A percentile compares a stretch with the other conserved stretches of the same genome.
Evolutionary conservation across 78 protist species (phyloP).

Genomic region (Monocercomonoides exilis): DNA sequence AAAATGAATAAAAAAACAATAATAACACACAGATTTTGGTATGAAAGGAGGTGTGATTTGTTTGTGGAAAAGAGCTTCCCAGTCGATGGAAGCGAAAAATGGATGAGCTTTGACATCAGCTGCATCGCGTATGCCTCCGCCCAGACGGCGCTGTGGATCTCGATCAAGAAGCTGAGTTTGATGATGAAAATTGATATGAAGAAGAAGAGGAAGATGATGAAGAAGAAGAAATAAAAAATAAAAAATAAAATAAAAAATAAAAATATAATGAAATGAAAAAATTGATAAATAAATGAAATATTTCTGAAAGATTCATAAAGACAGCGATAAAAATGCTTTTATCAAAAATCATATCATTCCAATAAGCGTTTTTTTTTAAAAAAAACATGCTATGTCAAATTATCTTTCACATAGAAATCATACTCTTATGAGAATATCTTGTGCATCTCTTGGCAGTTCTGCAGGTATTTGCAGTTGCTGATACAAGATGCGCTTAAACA

Average conservation of each 20-base stretch:
- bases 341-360: too few relatives aligned
- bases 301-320: too few relatives aligned
- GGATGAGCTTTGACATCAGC: background rate
- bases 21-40: background rate
- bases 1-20: background rate
- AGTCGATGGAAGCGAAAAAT: background rate
- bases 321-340: too few relatives aligned
- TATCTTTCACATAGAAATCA: too few relatives aligned
- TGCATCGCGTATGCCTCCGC: background rate
- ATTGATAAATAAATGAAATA: too few relatives aligned
- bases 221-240: background rate
- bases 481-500: background rate
- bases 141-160: background rate
- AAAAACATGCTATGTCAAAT: too few relatives aligned
- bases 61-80: background rate
- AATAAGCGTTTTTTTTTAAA: too few relatives aligned
- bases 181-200: background rate
- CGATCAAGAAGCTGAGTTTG: background rate
- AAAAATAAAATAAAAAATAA: background rate
- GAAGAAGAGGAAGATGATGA: background rate
- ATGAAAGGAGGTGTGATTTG: background rate
- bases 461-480: background rate
- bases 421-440: background rate
- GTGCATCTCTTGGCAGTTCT: background rate
- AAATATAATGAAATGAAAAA: background rate